Percentiles rank a stretch among this genome's conserved stretches.
Evolutionary conservation across 345 rosid genomes (phyloP).

Genomic region (Bruguiera sexangula): DNA sequence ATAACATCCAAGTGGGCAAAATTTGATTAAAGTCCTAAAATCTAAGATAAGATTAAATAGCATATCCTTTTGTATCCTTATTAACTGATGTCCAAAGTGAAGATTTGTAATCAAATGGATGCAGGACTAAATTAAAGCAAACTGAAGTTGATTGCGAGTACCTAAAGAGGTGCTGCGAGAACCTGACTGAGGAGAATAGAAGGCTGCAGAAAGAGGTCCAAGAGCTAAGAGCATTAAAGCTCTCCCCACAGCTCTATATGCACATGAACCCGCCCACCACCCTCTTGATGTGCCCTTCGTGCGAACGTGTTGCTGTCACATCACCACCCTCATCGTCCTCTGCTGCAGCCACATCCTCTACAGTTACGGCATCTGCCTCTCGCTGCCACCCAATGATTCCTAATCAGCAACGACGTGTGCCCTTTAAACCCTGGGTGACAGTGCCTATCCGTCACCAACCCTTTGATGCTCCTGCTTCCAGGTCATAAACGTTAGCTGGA

Average conservation of each 20-base stretch:
- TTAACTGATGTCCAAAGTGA: no score
- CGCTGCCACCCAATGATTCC: slow-evolving; percentile 20
- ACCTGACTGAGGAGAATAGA: slow-evolving; percentile 67
- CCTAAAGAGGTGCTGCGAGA: slow-evolving; percentile 72
- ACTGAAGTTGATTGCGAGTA: slow-evolving; percentile 89
- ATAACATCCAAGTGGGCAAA: no score
- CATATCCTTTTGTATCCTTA: no score
- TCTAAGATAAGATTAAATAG: no score
- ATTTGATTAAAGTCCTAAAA: no score
- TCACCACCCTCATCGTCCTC: slow-evolving; percentile 30
- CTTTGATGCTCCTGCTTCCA: slow-evolving; percentile 26
- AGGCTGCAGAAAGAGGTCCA: slow-evolving; percentile 81
- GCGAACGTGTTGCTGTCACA: slow-evolving; percentile 61
- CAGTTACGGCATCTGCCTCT: slow-evolving; percentile 8
- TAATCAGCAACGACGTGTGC: slow-evolving; percentile 24
- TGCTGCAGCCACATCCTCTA: slow-evolving; percentile 20
- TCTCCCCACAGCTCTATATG: slow-evolving; percentile 79
- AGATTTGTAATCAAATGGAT: background rate
- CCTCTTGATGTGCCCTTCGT: slow-evolving; percentile 86
- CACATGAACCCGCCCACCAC: slow-evolving; percentile 89
- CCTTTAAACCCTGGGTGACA: slow-evolving; percentile 52
- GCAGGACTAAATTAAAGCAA: slow-evolving; percentile 86
- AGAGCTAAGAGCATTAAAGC: slow-evolving; percentile 79
- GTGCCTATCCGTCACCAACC: slow-evolving; percentile 33
- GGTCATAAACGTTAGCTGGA: slow-evolving; percentile 13